phyloP scores from a whole-genome alignment of 192 early-diverging fungal species.

The Endogone sp. region DNA sequence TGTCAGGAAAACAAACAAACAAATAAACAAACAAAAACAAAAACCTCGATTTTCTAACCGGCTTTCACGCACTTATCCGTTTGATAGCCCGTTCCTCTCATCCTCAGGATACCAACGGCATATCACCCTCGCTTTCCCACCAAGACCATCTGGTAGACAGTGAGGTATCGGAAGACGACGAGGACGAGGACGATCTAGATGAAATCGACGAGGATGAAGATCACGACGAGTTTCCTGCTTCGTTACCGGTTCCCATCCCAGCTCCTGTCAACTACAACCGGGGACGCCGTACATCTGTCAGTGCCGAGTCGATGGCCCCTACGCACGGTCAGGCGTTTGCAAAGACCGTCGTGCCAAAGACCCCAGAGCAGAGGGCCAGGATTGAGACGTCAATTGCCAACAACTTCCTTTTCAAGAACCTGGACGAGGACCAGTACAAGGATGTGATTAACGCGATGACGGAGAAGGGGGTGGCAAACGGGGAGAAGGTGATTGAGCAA shows the following conservation, averaged over 20 bases:
- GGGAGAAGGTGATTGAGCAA: slow-evolving; percentile 84
- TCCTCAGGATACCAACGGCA: slow-evolving; percentile 28
- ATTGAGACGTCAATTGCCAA: slow-evolving; percentile 77
- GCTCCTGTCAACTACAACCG: slow-evolving; percentile 72
- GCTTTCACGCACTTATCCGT: slow-evolving; percentile 32
- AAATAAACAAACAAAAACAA: no score
- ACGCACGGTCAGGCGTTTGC: slow-evolving; percentile 74
- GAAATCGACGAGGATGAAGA: slow-evolving; percentile 61
- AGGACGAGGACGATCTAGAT: slow-evolving; percentile 45
- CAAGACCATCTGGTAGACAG: slow-evolving; percentile 46
- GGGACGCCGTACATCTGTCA: slow-evolving; percentile 90
- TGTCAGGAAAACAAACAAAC: no score
- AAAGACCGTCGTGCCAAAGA: slow-evolving; percentile 87
- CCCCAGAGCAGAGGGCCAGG: slow-evolving; percentile 75
- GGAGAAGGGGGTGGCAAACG: slow-evolving; percentile 71
- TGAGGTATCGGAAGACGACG: slow-evolving; percentile 33
- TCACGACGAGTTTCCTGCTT: slow-evolving; percentile 50
- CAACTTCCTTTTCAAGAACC: slow-evolving; percentile 91
- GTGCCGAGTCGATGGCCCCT: slow-evolving; percentile 96
- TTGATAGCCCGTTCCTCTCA: slow-evolving; percentile 22
- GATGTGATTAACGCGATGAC: slow-evolving; percentile 97
- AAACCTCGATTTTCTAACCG: not conserved
- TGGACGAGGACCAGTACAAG: slow-evolving; percentile 93
- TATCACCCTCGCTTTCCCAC: slow-evolving; percentile 34
- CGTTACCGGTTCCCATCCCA: slow-evolving; percentile 29